Conservation (phyloP, 305 asterid species). For the Fraxinus xanthoxyloides region DNA sequence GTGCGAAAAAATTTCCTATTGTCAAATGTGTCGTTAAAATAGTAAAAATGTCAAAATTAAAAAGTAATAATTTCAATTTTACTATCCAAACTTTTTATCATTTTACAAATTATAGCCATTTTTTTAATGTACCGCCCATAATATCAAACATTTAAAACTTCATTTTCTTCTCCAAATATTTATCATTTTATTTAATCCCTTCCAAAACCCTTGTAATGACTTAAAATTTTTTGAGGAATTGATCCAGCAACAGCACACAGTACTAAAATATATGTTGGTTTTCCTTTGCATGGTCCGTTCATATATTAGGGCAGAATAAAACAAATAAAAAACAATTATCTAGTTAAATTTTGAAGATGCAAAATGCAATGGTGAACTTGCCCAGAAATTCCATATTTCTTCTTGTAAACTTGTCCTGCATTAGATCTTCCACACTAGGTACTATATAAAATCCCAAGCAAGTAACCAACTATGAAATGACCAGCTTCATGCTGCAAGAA, state of each 20-base stretch:
- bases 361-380: too few species aligned
- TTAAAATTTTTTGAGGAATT: background rate
- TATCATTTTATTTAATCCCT: too few species aligned
- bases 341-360: conserved; percentile 45
- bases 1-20: too few species aligned
- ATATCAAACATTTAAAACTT: too few species aligned
- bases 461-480: conserved; percentile 74
- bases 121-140: too few species aligned
- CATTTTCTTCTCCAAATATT: too few species aligned
- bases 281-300: background rate
- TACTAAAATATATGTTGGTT: background rate
- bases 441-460: conserved; percentile 67
- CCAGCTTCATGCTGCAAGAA: conserved; percentile 85
- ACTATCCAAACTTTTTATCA: too few species aligned
- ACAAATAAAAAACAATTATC: conserved; percentile 1
- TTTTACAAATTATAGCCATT: too few species aligned
- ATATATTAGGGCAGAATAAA: background rate
- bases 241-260: background rate
- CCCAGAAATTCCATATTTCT: conserved; percentile 65
- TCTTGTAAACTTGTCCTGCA: conserved; percentile 46
- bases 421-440: conserved; percentile 56
- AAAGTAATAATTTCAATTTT: too few species aligned
- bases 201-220: too few species aligned
- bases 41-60: too few species aligned
- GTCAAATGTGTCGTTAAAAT: too few species aligned